Evolutionary conservation across 306 rosid genomes (phyloP).

Genomic region (Acmispon strigosus): DNA sequence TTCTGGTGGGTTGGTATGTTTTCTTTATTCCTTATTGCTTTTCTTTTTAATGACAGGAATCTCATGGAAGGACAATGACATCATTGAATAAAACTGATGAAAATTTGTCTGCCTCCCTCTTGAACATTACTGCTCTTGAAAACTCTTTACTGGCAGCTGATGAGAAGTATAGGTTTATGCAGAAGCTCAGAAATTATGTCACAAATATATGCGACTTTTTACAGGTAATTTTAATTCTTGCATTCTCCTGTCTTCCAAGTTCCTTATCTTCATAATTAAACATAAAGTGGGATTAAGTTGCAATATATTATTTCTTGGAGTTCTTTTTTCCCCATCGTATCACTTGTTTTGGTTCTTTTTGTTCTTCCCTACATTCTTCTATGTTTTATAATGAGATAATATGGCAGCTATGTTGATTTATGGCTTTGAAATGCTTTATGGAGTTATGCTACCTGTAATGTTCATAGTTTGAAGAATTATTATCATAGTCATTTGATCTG

Average conservation of each 20-base stretch:
- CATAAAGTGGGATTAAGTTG: neutral
- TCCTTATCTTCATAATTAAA: neutral
- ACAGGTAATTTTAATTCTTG: constrained; percentile 50
- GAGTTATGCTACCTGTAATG: too few relatives aligned
- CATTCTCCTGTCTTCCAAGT: neutral
- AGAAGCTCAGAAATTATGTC: constrained; percentile 72
- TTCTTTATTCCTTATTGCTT: neutral
- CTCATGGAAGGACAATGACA: constrained; percentile 60
- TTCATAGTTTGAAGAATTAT: constrained; percentile 28
- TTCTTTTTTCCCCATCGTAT: neutral
- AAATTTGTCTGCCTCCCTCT: constrained; percentile 66
- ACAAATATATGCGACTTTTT: constrained; percentile 75
- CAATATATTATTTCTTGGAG: neutral
- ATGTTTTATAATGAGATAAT: neutral
- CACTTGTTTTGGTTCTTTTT: neutral
- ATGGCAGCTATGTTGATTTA: neutral
- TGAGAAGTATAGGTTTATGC: constrained; percentile 82
- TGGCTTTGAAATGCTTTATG: too few relatives aligned
- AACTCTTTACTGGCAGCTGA: constrained; percentile 63
- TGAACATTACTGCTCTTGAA: constrained; percentile 73
- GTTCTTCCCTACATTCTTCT: neutral
- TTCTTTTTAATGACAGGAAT: constrained; percentile 45
- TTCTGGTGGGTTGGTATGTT: neutral
- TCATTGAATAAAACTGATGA: constrained; percentile 60
- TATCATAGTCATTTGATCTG: neutral